Percentiles rank a stretch among this genome's conserved stretches.
phyloP scores from a whole-genome alignment of 2,329 filamentous ascomycete species.

The Xylaria polymorpha region DNA sequence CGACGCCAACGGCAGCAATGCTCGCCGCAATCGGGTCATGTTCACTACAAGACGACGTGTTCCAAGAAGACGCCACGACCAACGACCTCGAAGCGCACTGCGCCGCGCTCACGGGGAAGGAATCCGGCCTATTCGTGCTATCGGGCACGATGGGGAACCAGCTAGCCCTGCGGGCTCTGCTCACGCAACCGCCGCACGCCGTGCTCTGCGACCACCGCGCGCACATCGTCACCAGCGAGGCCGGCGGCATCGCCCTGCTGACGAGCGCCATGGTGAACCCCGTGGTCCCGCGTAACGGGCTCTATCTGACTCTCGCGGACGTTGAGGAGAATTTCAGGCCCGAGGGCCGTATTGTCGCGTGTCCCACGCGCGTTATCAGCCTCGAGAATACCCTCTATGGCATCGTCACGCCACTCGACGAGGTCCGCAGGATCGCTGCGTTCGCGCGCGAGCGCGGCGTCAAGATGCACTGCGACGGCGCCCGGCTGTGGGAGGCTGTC shows the following conservation, averaged over 20 bases:
- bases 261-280: constrained; percentile 27
- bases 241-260: constrained; percentile 60
- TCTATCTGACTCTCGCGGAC: constrained; percentile 57
- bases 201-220: constrained; percentile 75
- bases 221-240: constrained; percentile 72
- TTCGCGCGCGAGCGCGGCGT: constrained; percentile 53
- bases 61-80: constrained; percentile 76
- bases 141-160: constrained; percentile 87
- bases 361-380: constrained; percentile 54
- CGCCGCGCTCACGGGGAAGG: constrained; percentile 72
- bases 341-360: constrained; percentile 56
- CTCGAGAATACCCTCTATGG: constrained; percentile 56
- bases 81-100: constrained; percentile 73
- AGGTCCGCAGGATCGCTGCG: constrained; percentile 49
- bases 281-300: constrained; percentile 51
- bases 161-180: constrained; percentile 75
- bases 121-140: constrained; percentile 75
- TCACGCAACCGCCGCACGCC: constrained; percentile 75
- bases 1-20: constrained; percentile 76
- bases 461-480: constrained; percentile 62
- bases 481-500: constrained; percentile 62
- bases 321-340: constrained; percentile 48
- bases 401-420: constrained; percentile 50
- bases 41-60: constrained; percentile 80
- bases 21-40: constrained; percentile 74